These are phyloP conservation scores for Nicotiana attenuata DNA, from an alignment of 257 asterid species.

Conservation along the genomic window DNA sequence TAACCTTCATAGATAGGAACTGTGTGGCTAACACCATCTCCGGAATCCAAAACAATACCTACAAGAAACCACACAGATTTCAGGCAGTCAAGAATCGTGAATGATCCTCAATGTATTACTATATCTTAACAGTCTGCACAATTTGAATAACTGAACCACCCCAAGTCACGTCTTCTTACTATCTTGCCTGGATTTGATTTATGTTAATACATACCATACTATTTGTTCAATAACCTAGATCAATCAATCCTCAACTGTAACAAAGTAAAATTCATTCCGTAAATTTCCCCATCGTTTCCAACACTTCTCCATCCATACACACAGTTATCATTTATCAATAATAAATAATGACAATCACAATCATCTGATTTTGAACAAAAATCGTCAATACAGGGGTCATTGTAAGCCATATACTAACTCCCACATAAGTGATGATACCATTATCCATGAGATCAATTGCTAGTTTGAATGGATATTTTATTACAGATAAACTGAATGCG, in stretches of 20 bases:
- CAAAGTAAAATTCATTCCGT: background rate
- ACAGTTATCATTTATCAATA: background rate
- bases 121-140: background rate
- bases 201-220: background rate
- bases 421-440: background rate
- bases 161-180: background rate
- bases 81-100: background rate
- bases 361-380: background rate
- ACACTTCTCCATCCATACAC: background rate
- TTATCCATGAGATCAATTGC: background rate
- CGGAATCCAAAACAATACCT: conserved; percentile 19
- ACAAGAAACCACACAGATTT: conserved; percentile 11
- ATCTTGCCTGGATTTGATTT: background rate
- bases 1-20: conserved; percentile 9
- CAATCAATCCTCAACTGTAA: too few relatives aligned
- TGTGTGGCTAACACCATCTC: conserved; percentile 12
- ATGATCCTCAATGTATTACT: background rate
- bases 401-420: background rate
- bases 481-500: background rate
- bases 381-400: background rate
- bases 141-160: background rate
- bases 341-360: background rate
- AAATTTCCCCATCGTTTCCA: background rate
- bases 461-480: background rate
- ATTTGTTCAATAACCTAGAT: background rate